Evolutionary conservation across 352 stramenopile genomes (phyloP), one percentile per base, ranked within the genome.

Genomic region (Phytophthora quininea): DNA sequence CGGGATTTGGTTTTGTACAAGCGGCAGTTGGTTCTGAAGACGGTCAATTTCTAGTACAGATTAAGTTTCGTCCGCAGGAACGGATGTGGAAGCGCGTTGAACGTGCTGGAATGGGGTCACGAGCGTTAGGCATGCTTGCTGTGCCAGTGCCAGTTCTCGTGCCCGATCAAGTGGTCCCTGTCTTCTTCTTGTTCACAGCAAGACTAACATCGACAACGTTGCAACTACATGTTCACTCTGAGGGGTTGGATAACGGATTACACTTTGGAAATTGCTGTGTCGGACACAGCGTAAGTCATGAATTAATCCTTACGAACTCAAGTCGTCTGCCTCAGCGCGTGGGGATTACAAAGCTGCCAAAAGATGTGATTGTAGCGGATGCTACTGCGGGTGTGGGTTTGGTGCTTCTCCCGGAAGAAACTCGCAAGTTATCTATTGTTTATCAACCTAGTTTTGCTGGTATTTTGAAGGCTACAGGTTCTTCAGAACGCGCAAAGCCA

Each of bases 1-100:
- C 93, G 0, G 80, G 77, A 53, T 93, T 96, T 61, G 89, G 89
- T 3, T 98, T 91, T 62, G 83, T 97, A 0, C 92, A 98, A 54
- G 79, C 55, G 4, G 62, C 69, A 11, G 48, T 48, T n/a, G 38
- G 3, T 31, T 57, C 43, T 11, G 24, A 68, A 38, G 40, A 47
- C 3, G 84, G 77, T 8, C 73, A 51, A 19, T 92, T 97, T 30
- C 60, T 72, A 12, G 69, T 97, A 3, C 83, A 95, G 32, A 63
- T 89, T 19, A 84, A 86, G 63, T 93, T 96, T 52, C 75, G 80
- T 14, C 88, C 88, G 2, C 64, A 78, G 8, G 35, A 74, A 46
- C 32, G 64, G 4, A 78, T 90, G 51, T 89, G 80, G 80, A 77
- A 49, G 54, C 55, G 65, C 4, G 54, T 88, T 12, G 69, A 80